Evolutionary conservation across 2,329 filamentous ascomycete genomes (phyloP).

Genomic region (Emmonsiellopsis sp.): DNA sequence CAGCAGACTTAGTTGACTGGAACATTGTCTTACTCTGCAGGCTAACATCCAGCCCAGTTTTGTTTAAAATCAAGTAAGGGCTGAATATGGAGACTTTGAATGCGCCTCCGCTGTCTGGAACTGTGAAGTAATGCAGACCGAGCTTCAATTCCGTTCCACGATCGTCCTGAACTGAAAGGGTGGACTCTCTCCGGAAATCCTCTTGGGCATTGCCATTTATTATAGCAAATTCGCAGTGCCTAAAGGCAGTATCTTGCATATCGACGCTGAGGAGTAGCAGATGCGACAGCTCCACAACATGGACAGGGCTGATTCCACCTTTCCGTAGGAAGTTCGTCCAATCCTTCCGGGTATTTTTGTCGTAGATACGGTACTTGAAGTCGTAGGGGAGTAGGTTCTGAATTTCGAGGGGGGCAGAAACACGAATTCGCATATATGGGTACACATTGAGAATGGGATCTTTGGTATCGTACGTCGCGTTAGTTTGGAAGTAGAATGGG

Average conservation of each 20-base stretch:
- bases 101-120: conserved; percentile 85
- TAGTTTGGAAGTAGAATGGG: conserved; percentile 94
- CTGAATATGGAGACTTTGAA: conserved; percentile 95
- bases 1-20: conserved; percentile 73
- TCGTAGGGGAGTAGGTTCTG: conserved; percentile 94
- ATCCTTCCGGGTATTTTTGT: conserved; percentile 96
- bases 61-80: conserved; percentile 90
- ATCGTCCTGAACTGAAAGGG: conserved; percentile 72
- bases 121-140: conserved; percentile 79
- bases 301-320: conserved; percentile 91
- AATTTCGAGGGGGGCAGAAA: conserved; percentile 85
- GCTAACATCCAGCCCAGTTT: conserved; percentile 80
- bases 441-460: conserved; percentile 79
- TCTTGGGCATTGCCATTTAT: conserved; percentile 84
- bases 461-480: conserved; percentile 72
- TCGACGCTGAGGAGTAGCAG: conserved; percentile 85
- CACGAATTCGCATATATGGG: conserved; percentile 85
- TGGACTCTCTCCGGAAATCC: conserved; percentile 78
- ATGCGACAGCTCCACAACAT: conserved; percentile 93
- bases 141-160: conserved; percentile 70
- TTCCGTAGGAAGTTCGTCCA: conserved; percentile 98
- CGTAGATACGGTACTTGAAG: conserved; percentile 98
- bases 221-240: conserved; percentile 90
- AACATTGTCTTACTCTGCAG: conserved; percentile 84
- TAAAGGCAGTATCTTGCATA: conserved; percentile 93